Conservation (phyloP, 106 monocot genomes). For the Gastrodia elata region DNA sequence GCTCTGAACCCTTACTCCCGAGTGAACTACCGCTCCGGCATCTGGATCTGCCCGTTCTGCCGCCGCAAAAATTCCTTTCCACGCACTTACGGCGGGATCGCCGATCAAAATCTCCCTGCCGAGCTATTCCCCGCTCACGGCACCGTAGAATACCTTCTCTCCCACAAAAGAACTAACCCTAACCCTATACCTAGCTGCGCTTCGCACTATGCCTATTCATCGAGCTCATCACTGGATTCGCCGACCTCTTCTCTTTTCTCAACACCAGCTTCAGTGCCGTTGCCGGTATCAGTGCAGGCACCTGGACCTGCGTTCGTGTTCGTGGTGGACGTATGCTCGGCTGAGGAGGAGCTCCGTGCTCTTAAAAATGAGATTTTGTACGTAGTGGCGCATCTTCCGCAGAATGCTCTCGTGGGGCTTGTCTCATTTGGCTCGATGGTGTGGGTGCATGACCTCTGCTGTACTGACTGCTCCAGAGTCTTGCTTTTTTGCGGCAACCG, state of each 20-base stretch:
- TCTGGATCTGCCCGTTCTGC: conserved; percentile 89
- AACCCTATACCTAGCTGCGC: conserved; percentile 7
- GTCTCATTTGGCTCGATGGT: conserved; percentile 78
- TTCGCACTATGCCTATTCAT: not conserved
- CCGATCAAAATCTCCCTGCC: conserved; percentile 80
- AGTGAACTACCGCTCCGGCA: conserved; percentile 53
- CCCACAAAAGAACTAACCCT: conserved; percentile 8
- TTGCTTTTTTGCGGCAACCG: conserved; percentile 62
- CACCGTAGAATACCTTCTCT: conserved; percentile 83
- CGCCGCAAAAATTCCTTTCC: conserved; percentile 54
- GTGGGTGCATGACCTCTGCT: conserved; percentile 69
- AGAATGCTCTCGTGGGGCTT: conserved; percentile 58
- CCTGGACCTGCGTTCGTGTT: conserved; percentile 47
- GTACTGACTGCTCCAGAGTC: conserved; percentile 48
- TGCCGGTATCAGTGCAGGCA: not conserved
- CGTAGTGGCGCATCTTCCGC: conserved; percentile 62
- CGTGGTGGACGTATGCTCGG: conserved; percentile 51
- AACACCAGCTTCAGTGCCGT: not conserved
- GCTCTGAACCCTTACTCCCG: conserved; percentile 84
- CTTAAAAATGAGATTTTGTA: conserved; percentile 70
- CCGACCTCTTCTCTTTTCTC: conserved; percentile 18
- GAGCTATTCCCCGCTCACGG: conserved; percentile 96
- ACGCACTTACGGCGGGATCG: conserved; percentile 62
- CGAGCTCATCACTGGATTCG: conserved; percentile 12
- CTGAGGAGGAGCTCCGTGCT: conserved; percentile 44